A percentile compares a stretch with the other conserved stretches of the same genome.
Evolutionary conservation across 306 rosid species (phyloP).

Genomic region (Dalbergia cultrata): DNA sequence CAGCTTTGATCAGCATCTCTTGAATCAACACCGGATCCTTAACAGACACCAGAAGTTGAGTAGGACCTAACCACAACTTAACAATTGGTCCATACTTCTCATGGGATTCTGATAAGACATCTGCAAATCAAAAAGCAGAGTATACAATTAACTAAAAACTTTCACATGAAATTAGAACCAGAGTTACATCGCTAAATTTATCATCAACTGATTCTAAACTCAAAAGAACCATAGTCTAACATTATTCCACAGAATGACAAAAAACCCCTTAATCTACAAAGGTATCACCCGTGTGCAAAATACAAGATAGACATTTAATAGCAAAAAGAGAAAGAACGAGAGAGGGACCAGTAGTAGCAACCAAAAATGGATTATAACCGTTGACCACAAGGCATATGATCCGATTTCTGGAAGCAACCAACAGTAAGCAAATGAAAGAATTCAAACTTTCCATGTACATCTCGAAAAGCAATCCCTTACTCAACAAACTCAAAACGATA

Average conservation of each 20-base stretch:
- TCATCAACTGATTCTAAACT: neutral
- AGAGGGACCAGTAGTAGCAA: neutral
- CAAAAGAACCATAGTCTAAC: neutral
- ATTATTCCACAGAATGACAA: neutral
- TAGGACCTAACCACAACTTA: conserved; percentile 90
- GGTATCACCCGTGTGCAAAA: neutral
- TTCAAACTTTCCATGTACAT: neutral
- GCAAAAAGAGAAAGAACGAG: neutral
- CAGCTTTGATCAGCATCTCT: conserved; percentile 79
- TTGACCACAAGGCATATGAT: neutral
- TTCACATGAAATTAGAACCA: neutral
- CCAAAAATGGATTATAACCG: neutral
- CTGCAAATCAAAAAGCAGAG: conserved; percentile 53
- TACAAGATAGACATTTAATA: neutral
- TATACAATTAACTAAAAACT: neutral
- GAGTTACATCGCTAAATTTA: neutral
- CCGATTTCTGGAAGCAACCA: neutral
- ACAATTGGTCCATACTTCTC: conserved; percentile 71
- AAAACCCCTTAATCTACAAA: neutral
- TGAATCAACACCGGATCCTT: conserved; percentile 71
- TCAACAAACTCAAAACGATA: conserved; percentile 12
- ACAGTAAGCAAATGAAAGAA: conserved; percentile 9
- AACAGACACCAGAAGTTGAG: conserved; percentile 80
- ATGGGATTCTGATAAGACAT: conserved; percentile 69
- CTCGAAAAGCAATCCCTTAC: conserved; percentile 8